Conservation (phyloP, 2,329 filamentous ascomycete genomes). For the Hypoxylon sp. region DNA sequence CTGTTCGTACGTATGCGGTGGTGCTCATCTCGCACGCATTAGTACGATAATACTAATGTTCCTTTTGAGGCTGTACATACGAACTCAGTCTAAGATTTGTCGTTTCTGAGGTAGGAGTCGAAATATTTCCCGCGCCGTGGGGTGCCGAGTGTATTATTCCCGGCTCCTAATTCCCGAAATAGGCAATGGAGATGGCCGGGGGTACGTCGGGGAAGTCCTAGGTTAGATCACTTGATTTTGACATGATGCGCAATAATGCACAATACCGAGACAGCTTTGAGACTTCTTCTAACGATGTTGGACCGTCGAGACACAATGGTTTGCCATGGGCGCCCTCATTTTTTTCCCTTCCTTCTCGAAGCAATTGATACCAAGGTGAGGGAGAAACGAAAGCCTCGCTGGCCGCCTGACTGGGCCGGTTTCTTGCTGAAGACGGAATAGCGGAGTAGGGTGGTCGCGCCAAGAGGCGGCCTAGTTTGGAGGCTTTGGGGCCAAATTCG, state of each 20-base stretch:
- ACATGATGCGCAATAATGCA: constrained; percentile 43
- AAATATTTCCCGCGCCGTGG: constrained; percentile 4
- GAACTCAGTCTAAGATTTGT: constrained; percentile 17
- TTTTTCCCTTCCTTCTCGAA: constrained; percentile 42
- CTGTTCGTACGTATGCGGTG: constrained; percentile 23
- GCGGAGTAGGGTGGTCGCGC: constrained; percentile 43
- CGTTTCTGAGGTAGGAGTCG: constrained; percentile 13
- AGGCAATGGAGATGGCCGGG: constrained; percentile 31
- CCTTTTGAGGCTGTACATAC: constrained; percentile 26
- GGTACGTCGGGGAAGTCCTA: constrained; percentile 41
- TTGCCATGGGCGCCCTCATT: constrained; percentile 45
- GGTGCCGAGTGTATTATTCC: constrained; percentile 13
- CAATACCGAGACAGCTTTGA: constrained; percentile 31
- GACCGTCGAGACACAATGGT: constrained; percentile 4
- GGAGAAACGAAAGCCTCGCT: constrained; percentile 46
- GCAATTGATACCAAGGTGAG: constrained; percentile 34
- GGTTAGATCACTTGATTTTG: constrained; percentile 39
- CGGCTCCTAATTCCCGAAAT: constrained; percentile 22
- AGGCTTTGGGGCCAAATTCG: constrained; percentile 50
- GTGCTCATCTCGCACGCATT: constrained; percentile 18
- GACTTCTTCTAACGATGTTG: constrained; percentile 14
- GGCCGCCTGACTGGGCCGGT: constrained; percentile 42
- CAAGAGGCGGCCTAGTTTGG: constrained; percentile 47
- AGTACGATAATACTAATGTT: constrained; percentile 2
- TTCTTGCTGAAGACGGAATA: constrained; percentile 32